Percentiles rank a stretch among this genome's conserved stretches.
These are phyloP conservation scores for Parietaria judaica DNA, from an alignment of 306 rosid species.

Conservation along the genomic window DNA sequence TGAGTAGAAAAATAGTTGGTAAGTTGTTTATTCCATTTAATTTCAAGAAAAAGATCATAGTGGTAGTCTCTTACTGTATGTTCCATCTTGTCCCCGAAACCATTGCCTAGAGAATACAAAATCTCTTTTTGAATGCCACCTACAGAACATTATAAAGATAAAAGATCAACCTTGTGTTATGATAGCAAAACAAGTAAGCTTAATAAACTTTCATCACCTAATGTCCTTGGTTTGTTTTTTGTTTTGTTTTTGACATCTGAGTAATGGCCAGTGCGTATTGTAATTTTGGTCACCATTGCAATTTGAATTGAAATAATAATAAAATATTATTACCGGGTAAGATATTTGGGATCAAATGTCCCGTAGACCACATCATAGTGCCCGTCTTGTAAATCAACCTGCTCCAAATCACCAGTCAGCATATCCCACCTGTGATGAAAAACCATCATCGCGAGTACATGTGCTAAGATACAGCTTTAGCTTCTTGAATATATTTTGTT, in stretches of 20 bases:
- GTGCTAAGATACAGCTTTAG: too few species aligned
- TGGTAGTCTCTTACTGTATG: slow-evolving; percentile 62
- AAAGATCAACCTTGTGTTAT: neutral
- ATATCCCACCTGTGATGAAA: slow-evolving; percentile 81
- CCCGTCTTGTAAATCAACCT: slow-evolving; percentile 66
- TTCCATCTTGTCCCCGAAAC: slow-evolving; percentile 89
- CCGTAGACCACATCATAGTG: slow-evolving; percentile 86
- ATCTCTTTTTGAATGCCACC: slow-evolving; percentile 92
- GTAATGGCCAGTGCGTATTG: neutral
- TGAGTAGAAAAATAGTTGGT: neutral
- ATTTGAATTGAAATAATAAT: too few species aligned
- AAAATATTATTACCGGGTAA: slow-evolving; percentile 48
- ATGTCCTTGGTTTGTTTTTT: neutral
- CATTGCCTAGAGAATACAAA: slow-evolving; percentile 91
- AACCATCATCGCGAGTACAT: neutral
- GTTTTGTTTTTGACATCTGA: neutral
- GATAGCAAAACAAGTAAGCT: slow-evolving; percentile 11
- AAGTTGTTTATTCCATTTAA: neutral
- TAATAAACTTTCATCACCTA: neutral
- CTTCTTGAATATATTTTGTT: too few species aligned
- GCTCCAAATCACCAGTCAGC: slow-evolving; percentile 85
- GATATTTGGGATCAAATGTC: slow-evolving; percentile 74
- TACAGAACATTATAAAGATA: slow-evolving; percentile 19
- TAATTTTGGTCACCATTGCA: too few species aligned
- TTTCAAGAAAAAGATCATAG: neutral